Percentiles rank a stretch among this genome's conserved stretches.
phyloP scores from a whole-genome alignment of 176 grass and related monocot species.

The Oropetium thomaeum region DNA sequence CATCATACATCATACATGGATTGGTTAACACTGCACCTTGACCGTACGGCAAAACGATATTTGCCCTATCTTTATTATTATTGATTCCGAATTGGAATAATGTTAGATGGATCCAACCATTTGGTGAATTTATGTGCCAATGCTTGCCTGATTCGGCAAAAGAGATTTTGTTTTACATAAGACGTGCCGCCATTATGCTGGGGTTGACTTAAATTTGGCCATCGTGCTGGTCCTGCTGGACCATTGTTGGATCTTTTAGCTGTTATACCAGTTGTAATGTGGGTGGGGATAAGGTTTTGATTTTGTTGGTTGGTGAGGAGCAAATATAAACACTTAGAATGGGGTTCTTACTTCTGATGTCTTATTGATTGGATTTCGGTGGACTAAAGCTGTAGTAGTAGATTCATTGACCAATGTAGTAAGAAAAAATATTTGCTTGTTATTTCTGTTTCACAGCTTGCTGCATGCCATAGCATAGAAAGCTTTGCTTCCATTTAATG shows the following conservation, averaged over 20 bases:
- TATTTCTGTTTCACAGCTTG: background rate
- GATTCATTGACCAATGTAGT: background rate
- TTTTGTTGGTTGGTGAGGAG: conserved; percentile 22
- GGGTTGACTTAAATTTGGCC: conserved; percentile 42
- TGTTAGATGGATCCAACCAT: background rate
- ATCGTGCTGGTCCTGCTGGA: background rate
- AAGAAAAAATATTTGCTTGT: background rate
- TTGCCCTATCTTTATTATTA: too few relatives aligned
- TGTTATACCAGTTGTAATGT: conserved; percentile 25
- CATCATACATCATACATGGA: too few relatives aligned
- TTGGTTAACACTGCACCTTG: background rate
- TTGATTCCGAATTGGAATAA: background rate
- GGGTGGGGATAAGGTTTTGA: conserved; percentile 2
- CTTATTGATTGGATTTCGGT: conserved; percentile 10
- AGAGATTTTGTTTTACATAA: background rate
- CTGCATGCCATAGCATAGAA: background rate
- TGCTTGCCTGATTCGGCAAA: background rate
- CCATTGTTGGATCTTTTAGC: conserved; percentile 31
- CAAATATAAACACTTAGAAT: conserved; percentile 5
- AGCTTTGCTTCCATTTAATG: conserved; percentile 14
- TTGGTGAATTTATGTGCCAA: background rate
- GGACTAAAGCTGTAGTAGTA: background rate
- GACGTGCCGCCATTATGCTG: conserved; percentile 9
- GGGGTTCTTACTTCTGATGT: conserved; percentile 19
- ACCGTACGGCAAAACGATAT: background rate